Base-by-base conservation (phyloP, 2,329 filamentous ascomycete species). In the Ophiostoma pallidulum region DNA sequence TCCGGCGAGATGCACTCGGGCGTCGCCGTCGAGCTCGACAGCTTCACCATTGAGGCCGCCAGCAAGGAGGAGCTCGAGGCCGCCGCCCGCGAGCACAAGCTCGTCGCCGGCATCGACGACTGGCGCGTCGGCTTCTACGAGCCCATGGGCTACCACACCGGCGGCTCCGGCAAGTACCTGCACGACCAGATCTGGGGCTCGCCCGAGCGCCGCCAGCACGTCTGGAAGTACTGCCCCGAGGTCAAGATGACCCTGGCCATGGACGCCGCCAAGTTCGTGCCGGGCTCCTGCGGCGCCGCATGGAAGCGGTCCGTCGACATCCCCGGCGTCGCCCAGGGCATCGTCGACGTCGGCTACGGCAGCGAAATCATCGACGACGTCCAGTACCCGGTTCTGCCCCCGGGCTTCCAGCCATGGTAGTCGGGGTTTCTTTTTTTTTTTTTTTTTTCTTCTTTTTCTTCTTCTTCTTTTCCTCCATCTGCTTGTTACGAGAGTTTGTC, bases 71-170 rank as follows among this genome's bases (percentile, higher is more conserved):
- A 54, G 33, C 51, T 61, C 12, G 58, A 58, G 4, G 59, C 58
- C 6, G 64, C 62, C 4, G 57, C 61, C 9, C 50, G 54, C 14
- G 52, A 57, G 7, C 62, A 60, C 29, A 60, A 63, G 22, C 61
- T 63, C 36, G 59, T 71, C 32, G 53, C 63, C 36, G 71, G 66
- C 8, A 59, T 75, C 33, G 72, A 75, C 57, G 66, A 70, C 56
- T 74, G 70, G 68, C 66, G 72, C 14, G 56, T 68, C n/a, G 72
- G 72, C 13, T 71, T 68, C 55, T 76, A 76, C 57, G 68, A 75
- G 57, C 75, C 75, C 13, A 75, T 78, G 74, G 75, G 75, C 37
- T 78, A 75, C 57, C 75, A 79, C 57, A 74, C 71, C 1, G 74
- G 73, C 19, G 68, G 68, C 8, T 69, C 68, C 46, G 74, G 75